phyloP scores from a whole-genome alignment of 2,329 filamentous ascomycete species.

The Orbilia ellipsospora region DNA sequence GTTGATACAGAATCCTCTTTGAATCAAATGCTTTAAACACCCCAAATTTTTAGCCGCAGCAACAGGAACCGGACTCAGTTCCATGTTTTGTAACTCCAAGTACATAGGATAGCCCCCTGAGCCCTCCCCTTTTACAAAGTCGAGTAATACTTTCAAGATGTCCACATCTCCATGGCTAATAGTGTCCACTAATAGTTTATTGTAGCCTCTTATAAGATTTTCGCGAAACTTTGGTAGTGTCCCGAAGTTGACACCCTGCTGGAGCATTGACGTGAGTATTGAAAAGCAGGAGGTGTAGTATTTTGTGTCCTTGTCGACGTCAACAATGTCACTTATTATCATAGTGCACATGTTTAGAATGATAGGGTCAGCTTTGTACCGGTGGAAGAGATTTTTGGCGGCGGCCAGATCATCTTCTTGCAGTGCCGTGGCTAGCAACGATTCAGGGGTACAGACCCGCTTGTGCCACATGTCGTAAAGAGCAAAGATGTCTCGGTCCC shows the following conservation, averaged over 20 bases:
- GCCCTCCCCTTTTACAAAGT: neutral
- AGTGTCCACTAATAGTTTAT: neutral
- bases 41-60: no score
- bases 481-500: neutral
- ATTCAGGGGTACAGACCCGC: neutral
- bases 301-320: neutral
- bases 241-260: neutral
- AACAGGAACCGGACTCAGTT: neutral
- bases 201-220: neutral
- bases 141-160: neutral
- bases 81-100: neutral
- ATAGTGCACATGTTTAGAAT: neutral
- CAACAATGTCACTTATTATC: neutral
- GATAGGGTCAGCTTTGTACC: neutral
- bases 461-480: neutral
- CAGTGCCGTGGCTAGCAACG: neutral
- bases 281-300: neutral
- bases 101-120: neutral
- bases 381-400: neutral
- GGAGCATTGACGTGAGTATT: neutral
- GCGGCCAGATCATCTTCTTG: neutral
- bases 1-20: no score
- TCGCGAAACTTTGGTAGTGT: neutral
- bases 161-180: neutral
- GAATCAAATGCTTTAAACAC: no score